These are phyloP conservation scores for Russula sp. DNA, from an alignment of 768 basidiomycete species.

Conservation along the genomic window DNA sequence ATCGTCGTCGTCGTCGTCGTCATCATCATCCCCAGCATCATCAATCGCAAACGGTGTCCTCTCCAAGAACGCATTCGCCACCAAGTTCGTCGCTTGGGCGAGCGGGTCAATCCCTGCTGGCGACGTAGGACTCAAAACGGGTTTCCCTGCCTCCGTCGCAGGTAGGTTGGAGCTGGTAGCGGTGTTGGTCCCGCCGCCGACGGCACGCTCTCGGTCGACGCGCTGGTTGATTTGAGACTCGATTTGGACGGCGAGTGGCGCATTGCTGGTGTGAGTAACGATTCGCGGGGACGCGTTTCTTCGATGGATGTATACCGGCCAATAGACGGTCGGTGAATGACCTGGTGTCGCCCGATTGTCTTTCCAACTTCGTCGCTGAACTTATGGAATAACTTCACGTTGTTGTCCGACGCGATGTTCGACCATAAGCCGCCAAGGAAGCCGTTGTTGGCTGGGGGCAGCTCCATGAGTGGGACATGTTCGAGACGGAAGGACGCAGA, in stretches of 20 bases:
- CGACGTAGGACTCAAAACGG: slow-evolving; percentile 31
- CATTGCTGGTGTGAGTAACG: slow-evolving; percentile 71
- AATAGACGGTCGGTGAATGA: slow-evolving; percentile 77
- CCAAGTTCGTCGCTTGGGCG: slow-evolving; percentile 73
- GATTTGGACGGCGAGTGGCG: slow-evolving; percentile 57
- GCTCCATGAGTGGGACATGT: slow-evolving; percentile 62
- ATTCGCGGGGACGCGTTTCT: slow-evolving; percentile 86
- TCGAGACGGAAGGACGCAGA: slow-evolving; percentile 84
- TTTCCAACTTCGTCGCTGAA: slow-evolving; percentile 93
- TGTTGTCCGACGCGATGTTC: slow-evolving; percentile 84
- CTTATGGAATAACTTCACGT: slow-evolving; percentile 91
- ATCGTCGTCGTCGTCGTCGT: slow-evolving; percentile 48
- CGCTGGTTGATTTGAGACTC: slow-evolving; percentile 40
- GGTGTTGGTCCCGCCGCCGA: slow-evolving; percentile 30
- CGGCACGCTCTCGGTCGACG: slow-evolving; percentile 28
- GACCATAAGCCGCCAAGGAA: slow-evolving; percentile 85
- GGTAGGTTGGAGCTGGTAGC: not conserved
- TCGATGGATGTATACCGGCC: slow-evolving; percentile 80
- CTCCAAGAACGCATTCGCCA: slow-evolving; percentile 70
- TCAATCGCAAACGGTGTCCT: slow-evolving; percentile 97
- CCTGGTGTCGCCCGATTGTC: slow-evolving; percentile 90
- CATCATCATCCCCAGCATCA: slow-evolving; percentile 82
- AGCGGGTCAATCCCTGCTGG: slow-evolving; percentile 49
- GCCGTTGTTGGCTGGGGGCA: slow-evolving; percentile 55
- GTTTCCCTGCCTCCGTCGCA: slow-evolving; percentile 34